Base-by-base conservation (phyloP, 805 yeast species). In the Metschnikowia kunwiensis region DNA sequence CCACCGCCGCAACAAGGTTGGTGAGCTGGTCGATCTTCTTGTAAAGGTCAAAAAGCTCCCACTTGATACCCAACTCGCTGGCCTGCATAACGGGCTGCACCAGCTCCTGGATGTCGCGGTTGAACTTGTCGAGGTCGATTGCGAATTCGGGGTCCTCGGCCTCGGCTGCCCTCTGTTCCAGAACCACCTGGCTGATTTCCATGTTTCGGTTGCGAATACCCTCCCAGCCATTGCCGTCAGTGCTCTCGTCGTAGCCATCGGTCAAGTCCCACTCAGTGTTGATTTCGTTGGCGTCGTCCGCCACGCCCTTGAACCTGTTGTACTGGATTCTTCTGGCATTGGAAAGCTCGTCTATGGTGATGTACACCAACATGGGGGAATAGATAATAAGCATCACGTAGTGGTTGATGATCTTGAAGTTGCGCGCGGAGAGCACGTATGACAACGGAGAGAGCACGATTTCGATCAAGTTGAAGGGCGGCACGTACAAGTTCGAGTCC, bases 261-360 rank as follows among this genome's bases (percentile, higher is more conserved):
- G 82, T 74, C 47, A 86, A 66, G 46, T 83, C 86, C 95, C 95
- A 86, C 50, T 82, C 89, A 6, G 80, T 73, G 51, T 86, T 86
- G 14, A 65, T 50, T 53, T 83, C 91, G 54, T 84, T 85, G 14
- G 87, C 85, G 58, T 86, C 96, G 55, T 86, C 95, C 0, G 83
- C 65, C 13, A 77, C 58, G 2, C 78, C 75, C 45, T 70, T 73
- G 38, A 71, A 61, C 44, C 95, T 68, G 58, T 86, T 86, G 58
- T 82, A 86, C 34, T 69, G 72, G 14, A 86, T 79, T 50, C 93
- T 65, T 48, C 77, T 74, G 1, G 95, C 93, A 22, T 66, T 72
- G 24, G 74, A 65, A 5, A 80, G 69, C 58, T 87, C 96, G 46
- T 71, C 76, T 17, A 74, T 44, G 0, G 93, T 75, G 36, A 82